These are phyloP conservation scores for Exophiala sp. DNA, from an alignment of 2,329 filamentous ascomycete genomes.

Conservation along the genomic window DNA sequence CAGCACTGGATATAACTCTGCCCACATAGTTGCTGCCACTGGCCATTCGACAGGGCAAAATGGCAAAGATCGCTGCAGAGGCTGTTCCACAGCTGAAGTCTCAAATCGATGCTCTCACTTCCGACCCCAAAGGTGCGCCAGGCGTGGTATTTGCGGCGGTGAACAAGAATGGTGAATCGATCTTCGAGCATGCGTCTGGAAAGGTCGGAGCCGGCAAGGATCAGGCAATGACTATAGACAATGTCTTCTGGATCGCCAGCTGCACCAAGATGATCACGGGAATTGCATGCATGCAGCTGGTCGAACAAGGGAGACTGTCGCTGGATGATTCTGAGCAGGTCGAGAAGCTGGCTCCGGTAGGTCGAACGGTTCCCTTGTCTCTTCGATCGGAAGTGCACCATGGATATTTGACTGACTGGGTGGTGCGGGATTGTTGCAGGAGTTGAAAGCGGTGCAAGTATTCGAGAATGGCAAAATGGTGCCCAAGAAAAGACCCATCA, in stretches of 20 bases:
- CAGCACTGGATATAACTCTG: background rate
- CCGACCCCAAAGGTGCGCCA: constrained; percentile 19
- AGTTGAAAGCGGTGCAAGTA: constrained; percentile 47
- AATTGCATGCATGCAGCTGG: constrained; percentile 53
- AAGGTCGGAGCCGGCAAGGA: constrained; percentile 24
- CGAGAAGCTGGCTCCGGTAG: constrained; percentile 40
- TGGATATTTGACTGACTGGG: background rate
- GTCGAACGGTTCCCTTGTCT: background rate
- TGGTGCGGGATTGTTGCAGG: constrained; percentile 25
- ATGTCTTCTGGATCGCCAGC: constrained; percentile 48
- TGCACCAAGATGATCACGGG: constrained; percentile 53
- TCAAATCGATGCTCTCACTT: constrained; percentile 26
- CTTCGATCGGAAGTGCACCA: background rate
- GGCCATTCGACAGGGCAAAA: background rate
- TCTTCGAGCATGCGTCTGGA: constrained; percentile 31
- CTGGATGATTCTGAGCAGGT: constrained; percentile 47
- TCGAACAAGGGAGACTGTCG: constrained; percentile 46
- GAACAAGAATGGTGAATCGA: constrained; percentile 28
- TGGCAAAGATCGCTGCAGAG: constrained; percentile 25
- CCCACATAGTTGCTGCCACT: background rate
- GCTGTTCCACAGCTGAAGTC: constrained; percentile 23
- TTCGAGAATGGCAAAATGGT: constrained; percentile 33
- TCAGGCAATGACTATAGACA: constrained; percentile 30
- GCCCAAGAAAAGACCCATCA: constrained; percentile 42
- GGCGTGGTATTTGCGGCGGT: constrained; percentile 30